phyloP scores from a whole-genome alignment of 371 early-diverging fungal species.

The Rhizomucor pusillus region DNA sequence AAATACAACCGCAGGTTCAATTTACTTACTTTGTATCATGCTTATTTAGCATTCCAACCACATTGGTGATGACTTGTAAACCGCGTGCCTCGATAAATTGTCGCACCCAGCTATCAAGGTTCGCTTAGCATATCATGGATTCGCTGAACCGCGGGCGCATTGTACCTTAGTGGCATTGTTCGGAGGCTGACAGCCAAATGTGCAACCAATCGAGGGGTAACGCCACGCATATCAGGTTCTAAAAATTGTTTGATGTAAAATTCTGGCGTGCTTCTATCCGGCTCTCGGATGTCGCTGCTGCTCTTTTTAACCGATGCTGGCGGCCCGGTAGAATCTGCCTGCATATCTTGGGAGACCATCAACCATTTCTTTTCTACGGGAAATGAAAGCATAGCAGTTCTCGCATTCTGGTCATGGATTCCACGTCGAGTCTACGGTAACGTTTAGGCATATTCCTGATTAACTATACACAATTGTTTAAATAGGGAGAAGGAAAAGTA shows the following conservation, averaged over 20 bases:
- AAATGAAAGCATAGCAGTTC: constrained; percentile 40
- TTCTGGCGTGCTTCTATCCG: constrained; percentile 64
- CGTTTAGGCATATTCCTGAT: constrained; percentile 5
- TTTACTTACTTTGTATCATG: constrained; percentile 42
- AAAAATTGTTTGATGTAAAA: constrained; percentile 60
- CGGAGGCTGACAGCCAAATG: constrained; percentile 65
- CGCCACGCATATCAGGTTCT: constrained; percentile 58
- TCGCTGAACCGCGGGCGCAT: constrained; percentile 3
- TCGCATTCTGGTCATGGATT: constrained; percentile 35
- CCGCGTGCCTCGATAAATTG: constrained; percentile 76
- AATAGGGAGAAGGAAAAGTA: not conserved
- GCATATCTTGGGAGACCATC: constrained; percentile 52
- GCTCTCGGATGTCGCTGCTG: constrained; percentile 13
- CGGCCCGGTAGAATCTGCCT: constrained; percentile 27
- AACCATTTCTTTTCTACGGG: constrained; percentile 49
- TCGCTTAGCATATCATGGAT: not conserved
- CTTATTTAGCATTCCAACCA: constrained; percentile 57
- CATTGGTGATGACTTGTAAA: constrained; percentile 62
- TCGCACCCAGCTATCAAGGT: constrained; percentile 47
- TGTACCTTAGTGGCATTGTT: constrained; percentile 75
- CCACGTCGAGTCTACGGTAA: constrained; percentile 42
- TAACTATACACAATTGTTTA: no score
- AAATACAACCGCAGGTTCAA: no score
- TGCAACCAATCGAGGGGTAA: constrained; percentile 56
- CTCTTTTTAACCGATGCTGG: constrained; percentile 17